Base-by-base conservation (phyloP, 2,329 filamentous ascomycete species). In the Penicillium decumbens region DNA sequence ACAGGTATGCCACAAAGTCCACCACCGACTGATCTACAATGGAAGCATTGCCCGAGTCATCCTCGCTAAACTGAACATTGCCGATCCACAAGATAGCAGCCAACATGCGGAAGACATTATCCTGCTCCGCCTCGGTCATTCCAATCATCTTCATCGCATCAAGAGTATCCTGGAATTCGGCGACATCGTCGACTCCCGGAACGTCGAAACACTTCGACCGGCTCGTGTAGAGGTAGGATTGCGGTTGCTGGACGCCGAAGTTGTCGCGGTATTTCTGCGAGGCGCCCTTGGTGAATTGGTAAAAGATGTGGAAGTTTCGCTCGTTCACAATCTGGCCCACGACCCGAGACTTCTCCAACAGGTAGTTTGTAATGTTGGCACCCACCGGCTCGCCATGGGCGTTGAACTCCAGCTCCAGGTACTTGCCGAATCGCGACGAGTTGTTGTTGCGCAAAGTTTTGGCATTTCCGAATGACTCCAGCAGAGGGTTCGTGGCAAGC, bases 361-460 rank as follows among this genome's bases (percentile, higher is more conserved):
- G 79, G 66, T 98, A 98, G 71, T 98, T 98, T 66, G 92, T 96
- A 72, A 98, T 96, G 71, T 95, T 93, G 53, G 93, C 93, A 63
- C 93, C 93, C 9, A 96, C 85, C 0, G 93, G 93, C 72, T 97
- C 92, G 58, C 92, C 92, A 57, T 88, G 82, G 33, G 80, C 69
- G 70, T 97, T 97, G 78, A 98, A 98, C 70, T 97, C 87, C 59
- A 98, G 87, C 71, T 98, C 92, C 50, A 98, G 79, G 71, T 98
- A 98, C 73, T 98, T 98, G 69, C 93, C 93, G 74, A 98, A 97
- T 47, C 93, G 85, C 41, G 92, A 97, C 10, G 92, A 97, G 76
- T 98, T 98, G 78, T 98, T 98, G 74, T 98, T 98, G 60, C 93
- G 82, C 67, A 98, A 75, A 6, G 93, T 98, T 76, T 98, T 98